Conservation (phyloP, 169 alveolate species). For the Amoebophrya sp. region DNA sequence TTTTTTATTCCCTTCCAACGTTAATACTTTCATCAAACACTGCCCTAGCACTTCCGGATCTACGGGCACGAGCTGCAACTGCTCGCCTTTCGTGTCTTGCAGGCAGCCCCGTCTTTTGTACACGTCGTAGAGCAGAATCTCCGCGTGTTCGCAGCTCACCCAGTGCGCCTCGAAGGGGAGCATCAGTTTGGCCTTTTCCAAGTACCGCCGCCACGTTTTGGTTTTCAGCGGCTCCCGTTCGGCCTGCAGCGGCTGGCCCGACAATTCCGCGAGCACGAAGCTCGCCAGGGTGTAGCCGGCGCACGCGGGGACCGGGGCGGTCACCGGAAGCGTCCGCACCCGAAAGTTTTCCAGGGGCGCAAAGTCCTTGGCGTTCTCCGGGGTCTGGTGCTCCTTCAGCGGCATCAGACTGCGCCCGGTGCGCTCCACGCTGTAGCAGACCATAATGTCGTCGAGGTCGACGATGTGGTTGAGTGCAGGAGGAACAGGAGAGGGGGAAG, state of each 20-base stretch:
- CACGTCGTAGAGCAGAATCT: not conserved
- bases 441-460: slow-evolving; percentile 43
- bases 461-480: not conserved
- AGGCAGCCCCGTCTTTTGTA: not conserved
- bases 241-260: slow-evolving; percentile 37
- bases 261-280: slow-evolving; percentile 53
- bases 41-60: not conserved
- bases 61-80: slow-evolving; percentile 18
- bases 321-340: slow-evolving; percentile 62
- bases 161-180: not conserved
- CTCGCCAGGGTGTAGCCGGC: slow-evolving; percentile 59
- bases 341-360: slow-evolving; percentile 56
- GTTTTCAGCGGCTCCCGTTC: not conserved
- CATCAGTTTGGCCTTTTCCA: not conserved
- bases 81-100: not conserved
- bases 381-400: slow-evolving; percentile 54
- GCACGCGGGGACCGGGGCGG: slow-evolving; percentile 67
- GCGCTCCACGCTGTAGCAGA: slow-evolving; percentile 55
- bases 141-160: not conserved
- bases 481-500: too few relatives aligned
- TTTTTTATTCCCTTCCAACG: not conserved
- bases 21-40: too few relatives aligned
- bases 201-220: not conserved
- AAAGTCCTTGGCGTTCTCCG: slow-evolving; percentile 54
- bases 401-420: slow-evolving; percentile 55